Conservation (phyloP, 768 basidiomycete species). For the Artomyces pyxidatus region DNA sequence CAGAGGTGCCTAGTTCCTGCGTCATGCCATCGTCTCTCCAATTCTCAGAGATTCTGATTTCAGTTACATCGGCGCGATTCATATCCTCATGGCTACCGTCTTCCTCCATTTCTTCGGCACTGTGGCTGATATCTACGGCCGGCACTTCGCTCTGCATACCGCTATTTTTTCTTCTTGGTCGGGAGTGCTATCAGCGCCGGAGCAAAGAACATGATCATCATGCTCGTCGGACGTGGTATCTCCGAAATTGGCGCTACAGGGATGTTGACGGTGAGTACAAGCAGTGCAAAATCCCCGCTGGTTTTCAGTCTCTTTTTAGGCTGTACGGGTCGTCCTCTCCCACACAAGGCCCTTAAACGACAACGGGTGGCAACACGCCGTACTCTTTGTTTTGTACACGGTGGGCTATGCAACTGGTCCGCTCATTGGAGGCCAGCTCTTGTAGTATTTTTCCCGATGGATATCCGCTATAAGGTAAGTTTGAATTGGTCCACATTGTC, state of each 20-base stretch:
- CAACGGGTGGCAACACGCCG: conserved; percentile 34
- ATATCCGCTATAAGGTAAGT: conserved; percentile 48
- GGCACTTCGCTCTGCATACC: conserved; percentile 38
- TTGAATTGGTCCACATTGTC: background rate
- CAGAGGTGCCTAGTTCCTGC: conserved; percentile 19
- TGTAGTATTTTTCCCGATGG: conserved; percentile 38
- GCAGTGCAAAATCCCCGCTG: background rate
- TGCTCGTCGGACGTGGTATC: conserved; percentile 39
- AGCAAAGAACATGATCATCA: conserved; percentile 35
- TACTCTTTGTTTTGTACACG: conserved; percentile 35
- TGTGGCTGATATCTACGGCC: conserved; percentile 42
- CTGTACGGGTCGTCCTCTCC: conserved; percentile 33
- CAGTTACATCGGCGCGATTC: conserved; percentile 43
- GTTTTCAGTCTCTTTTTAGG: conserved; percentile 4
- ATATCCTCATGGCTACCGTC: conserved; percentile 42
- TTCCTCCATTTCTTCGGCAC: conserved; percentile 45
- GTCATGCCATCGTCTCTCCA: background rate
- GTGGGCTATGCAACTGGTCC: conserved; percentile 38
- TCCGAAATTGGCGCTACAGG: conserved; percentile 43
- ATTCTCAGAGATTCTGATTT: too few relatives aligned
- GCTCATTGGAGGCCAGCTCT: conserved; percentile 34
- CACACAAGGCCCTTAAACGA: conserved; percentile 34
- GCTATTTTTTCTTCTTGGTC: conserved; percentile 37
- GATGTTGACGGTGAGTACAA: conserved; percentile 25
- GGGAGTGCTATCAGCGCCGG: conserved; percentile 42